These are phyloP conservation scores for Huntiella abstrusa DNA, from an alignment of 2,329 filamentous ascomycete species.

Conservation along the genomic window DNA sequence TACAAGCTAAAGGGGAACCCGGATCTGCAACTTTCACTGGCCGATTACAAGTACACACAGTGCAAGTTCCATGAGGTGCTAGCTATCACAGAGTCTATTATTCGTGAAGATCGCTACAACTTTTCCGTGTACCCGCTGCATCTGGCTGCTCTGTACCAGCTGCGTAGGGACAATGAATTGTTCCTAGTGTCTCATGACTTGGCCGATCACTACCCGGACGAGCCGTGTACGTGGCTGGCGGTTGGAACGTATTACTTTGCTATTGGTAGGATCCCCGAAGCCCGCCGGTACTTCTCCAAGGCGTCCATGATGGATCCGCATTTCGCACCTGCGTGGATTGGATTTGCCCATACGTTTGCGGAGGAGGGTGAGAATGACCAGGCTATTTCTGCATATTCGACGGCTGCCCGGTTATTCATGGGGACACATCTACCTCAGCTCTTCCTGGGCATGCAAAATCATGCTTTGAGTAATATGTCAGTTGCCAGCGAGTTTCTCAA, in stretches of 20 bases:
- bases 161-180: slow-evolving; percentile 67
- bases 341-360: slow-evolving; percentile 95
- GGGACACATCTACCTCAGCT: slow-evolving; percentile 90
- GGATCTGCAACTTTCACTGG: slow-evolving; percentile 75
- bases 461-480: slow-evolving; percentile 85
- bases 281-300: slow-evolving; percentile 90
- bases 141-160: slow-evolving; percentile 76
- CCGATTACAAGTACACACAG: slow-evolving; percentile 83
- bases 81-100: slow-evolving; percentile 62
- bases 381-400: slow-evolving; percentile 93
- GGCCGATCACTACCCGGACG: slow-evolving; percentile 75
- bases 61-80: slow-evolving; percentile 83
- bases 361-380: slow-evolving; percentile 96
- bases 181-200: slow-evolving; percentile 87
- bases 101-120: slow-evolving; percentile 73
- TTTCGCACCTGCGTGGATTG: slow-evolving; percentile 95
- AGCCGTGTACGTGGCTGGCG: slow-evolving; percentile 82
- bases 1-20: slow-evolving; percentile 76
- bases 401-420: slow-evolving; percentile 84
- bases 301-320: slow-evolving; percentile 94
- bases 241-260: slow-evolving; percentile 90
- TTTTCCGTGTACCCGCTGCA: slow-evolving; percentile 80
- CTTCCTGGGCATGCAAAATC: slow-evolving; percentile 96
- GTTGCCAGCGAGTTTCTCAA: slow-evolving; percentile 88
- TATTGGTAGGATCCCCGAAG: slow-evolving; percentile 78